Evolutionary conservation across 805 yeast genomes (phyloP).

Genomic region (Metschnikowia koreensis): DNA sequence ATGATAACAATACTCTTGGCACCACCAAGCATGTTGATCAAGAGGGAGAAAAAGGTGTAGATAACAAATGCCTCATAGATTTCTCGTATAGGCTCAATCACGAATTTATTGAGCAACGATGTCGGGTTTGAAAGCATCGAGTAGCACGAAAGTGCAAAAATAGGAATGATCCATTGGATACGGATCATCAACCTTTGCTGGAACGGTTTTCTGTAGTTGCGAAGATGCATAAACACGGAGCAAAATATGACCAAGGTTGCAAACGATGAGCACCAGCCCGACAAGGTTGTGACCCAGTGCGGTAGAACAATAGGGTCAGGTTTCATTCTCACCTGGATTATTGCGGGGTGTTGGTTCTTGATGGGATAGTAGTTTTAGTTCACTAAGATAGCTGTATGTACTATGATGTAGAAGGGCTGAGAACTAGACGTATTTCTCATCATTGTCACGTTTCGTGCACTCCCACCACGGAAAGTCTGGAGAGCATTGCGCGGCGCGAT

Average conservation of each 20-base stretch:
- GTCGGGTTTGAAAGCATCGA: conserved; percentile 48
- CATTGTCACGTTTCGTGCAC: conserved; percentile 2
- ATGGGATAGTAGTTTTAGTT: too few species aligned
- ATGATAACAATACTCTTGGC: conserved; percentile 78
- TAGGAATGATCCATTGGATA: conserved; percentile 77
- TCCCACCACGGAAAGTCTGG: conserved; percentile 1
- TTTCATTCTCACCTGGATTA: neutral
- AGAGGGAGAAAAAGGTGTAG: conserved; percentile 82
- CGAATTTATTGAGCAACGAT: conserved; percentile 38
- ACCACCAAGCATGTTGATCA: conserved; percentile 87
- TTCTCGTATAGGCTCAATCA: conserved; percentile 76
- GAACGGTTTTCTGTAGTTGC: conserved; percentile 81
- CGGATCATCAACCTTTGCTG: conserved; percentile 85
- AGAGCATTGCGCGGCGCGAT: neutral
- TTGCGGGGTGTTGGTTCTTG: neutral
- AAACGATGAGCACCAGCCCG: conserved; percentile 22
- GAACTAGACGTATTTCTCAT: too few species aligned
- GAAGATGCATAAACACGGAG: conserved; percentile 34
- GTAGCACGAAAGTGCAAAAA: conserved; percentile 73
- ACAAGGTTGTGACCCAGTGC: conserved; percentile 19
- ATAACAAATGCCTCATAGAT: conserved; percentile 95
- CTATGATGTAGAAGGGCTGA: too few species aligned
- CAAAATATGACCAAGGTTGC: conserved; percentile 23
- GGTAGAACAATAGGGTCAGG: conserved; percentile 14
- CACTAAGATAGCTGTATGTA: too few species aligned